Base-by-base conservation (phyloP, 768 basidiomycete genomes). In the Strobilomyces dryophilus region DNA sequence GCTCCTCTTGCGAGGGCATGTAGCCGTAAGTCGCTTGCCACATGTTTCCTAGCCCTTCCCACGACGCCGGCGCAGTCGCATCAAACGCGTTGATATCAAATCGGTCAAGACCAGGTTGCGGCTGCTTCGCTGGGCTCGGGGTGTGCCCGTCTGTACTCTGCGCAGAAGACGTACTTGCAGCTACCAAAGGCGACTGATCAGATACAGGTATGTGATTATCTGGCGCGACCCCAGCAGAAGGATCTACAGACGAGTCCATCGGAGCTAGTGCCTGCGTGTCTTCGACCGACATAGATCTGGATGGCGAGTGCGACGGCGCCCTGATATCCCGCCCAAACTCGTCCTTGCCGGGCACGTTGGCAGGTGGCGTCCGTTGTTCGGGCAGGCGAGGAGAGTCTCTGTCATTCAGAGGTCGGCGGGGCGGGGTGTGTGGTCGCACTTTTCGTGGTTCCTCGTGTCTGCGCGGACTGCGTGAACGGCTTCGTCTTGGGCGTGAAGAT, bases 321-420 rank as follows among this genome's bases (percentile, higher is more conserved):
- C 89, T 79, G 64, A 90, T 77, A 66, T 92, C 89, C 61, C 90
- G 84, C 60, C 90, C 89, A 70, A 92, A 92, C 69, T 92, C 89
- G 78, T 92, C 89, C 70, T 83, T 89, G 52, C 73, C 83, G n/a
- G 66, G 59, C 49, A 65, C 65, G 45, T 64, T 71, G 47, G 57
- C 58, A 64, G 57, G 59, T 37, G 66, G 44, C 20, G 59, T 47
- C 31, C 50, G 49, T 52, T 63, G 51, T 51, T 66, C 59, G 61
- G 67, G 55, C 57, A 58, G 65, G 48, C 59, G 61, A 48, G 63
- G 51, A 50, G 24, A 24, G 24, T 67, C 58, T 54, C 52, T 53
- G 39, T 72, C 62, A 51, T 70, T 62, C 41, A 73, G 65, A 44
- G 76, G 73, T 60, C 78, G 76, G 51, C 72, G 71, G 55, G 83